Percentiles rank a stretch among this genome's conserved stretches.
These are phyloP conservation scores for Chalaropsis thielavioides DNA, from an alignment of 2,329 filamentous ascomycete genomes.

Conservation along the genomic window DNA sequence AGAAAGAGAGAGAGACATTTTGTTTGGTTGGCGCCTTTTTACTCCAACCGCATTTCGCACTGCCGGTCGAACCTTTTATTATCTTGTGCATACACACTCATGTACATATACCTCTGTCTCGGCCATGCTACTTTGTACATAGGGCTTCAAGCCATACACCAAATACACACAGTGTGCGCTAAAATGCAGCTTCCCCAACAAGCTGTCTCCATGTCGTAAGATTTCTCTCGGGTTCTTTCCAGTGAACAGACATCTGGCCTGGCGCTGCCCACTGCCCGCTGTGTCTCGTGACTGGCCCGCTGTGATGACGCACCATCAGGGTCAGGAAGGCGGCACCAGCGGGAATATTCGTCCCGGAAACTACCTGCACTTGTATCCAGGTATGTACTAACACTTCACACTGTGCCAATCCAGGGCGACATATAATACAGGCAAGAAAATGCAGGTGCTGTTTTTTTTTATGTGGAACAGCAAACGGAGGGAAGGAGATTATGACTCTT, in stretches of 20 bases:
- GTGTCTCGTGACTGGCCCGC: neutral
- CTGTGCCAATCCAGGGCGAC: neutral
- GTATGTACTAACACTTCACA: neutral
- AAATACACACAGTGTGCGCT: neutral
- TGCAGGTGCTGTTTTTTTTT: neutral
- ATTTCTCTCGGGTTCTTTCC: neutral
- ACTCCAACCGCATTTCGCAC: neutral
- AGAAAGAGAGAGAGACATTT: neutral
- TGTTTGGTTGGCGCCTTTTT: neutral
- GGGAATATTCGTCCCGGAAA: neutral
- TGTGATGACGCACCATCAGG: neutral
- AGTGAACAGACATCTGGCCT: neutral
- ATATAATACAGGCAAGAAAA: neutral
- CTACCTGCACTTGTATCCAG: neutral
- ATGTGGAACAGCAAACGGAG: neutral
- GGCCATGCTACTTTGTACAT: slow-evolving; percentile 1
- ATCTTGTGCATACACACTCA: neutral
- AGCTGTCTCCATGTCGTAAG: neutral
- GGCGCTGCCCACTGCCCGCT: neutral
- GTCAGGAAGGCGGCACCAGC: neutral
- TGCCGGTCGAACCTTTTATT: neutral
- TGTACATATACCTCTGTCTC: neutral
- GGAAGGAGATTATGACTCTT: neutral
- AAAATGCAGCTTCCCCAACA: slow-evolving; percentile 2
- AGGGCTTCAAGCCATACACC: neutral